These are phyloP conservation scores for Phyllosticta citribraziliensis DNA, from an alignment of 2,329 filamentous ascomycete species.

Conservation along the genomic window DNA sequence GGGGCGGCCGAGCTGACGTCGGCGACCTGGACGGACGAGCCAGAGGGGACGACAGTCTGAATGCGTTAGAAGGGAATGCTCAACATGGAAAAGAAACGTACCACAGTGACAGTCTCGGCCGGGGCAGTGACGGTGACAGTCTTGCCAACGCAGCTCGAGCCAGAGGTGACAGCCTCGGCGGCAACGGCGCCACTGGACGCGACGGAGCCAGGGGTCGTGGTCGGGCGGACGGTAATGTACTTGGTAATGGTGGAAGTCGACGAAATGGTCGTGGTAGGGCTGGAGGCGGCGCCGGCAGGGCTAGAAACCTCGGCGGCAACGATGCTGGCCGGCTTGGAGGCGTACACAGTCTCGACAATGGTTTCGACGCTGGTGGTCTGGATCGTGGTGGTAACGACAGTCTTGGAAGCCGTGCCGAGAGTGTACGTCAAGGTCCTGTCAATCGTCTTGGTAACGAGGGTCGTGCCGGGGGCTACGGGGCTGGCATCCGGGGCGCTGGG, in stretches of 20 bases:
- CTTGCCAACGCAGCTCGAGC: constrained; percentile 14
- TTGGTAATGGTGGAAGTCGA: constrained; percentile 26
- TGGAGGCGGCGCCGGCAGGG: neutral
- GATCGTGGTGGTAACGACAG: constrained; percentile 36
- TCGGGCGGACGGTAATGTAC: constrained; percentile 24
- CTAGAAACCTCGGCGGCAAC: constrained; percentile 2
- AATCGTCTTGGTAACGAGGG: constrained; percentile 7
- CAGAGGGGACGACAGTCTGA: constrained; percentile 1
- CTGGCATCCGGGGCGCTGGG: neutral
- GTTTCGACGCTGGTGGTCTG: constrained; percentile 30
- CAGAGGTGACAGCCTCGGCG: constrained; percentile 12
- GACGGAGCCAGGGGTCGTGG: constrained; percentile 11
- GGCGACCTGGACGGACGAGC: neutral
- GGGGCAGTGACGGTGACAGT: constrained; percentile 26
- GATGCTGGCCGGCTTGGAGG: constrained; percentile 17
- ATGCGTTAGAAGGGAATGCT: neutral
- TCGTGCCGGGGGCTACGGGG: constrained; percentile 10
- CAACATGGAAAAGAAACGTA: constrained; percentile 8
- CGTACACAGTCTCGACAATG: constrained; percentile 12
- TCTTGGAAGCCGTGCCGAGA: constrained; percentile 31
- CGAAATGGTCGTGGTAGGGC: constrained; percentile 21
- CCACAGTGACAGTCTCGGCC: constrained; percentile 29
- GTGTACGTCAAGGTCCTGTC: constrained; percentile 22
- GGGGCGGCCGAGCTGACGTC: constrained; percentile 2
- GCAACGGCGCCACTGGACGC: neutral